Conservation (phyloP, 257 asterid genomes). For the Solanum microdontum region DNA sequence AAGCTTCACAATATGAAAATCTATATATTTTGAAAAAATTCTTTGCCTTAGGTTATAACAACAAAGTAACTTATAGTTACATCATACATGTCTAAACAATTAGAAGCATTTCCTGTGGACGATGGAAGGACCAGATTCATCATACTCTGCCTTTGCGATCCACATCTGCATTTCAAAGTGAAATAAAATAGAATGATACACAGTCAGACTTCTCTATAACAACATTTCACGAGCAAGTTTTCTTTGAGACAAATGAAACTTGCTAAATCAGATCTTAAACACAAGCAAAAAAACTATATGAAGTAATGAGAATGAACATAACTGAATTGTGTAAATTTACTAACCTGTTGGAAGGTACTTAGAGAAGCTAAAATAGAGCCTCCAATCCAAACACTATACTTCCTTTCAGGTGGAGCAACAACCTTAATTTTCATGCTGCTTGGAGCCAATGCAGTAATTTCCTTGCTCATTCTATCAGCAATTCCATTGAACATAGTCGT, state of each 20-base stretch:
- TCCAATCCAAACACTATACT: slow-evolving; percentile 39
- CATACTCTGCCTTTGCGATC: slow-evolving; percentile 3
- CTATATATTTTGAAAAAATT: neutral
- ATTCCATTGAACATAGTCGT: slow-evolving; percentile 27
- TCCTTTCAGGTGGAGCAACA: slow-evolving; percentile 39
- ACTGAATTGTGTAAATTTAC: neutral
- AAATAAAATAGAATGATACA: too few relatives aligned
- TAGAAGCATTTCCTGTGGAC: slow-evolving; percentile 7
- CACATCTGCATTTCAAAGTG: slow-evolving; percentile 1
- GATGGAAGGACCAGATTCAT: slow-evolving; percentile 3
- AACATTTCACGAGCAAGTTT: too few relatives aligned
- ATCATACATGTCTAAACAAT: neutral
- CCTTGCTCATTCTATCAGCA: slow-evolving; percentile 36
- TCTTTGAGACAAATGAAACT: too few relatives aligned
- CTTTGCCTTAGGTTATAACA: neutral
- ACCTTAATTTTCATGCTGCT: slow-evolving; percentile 39
- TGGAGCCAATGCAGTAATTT: slow-evolving; percentile 31
- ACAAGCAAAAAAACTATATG: neutral
- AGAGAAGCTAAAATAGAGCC: slow-evolving; percentile 36
- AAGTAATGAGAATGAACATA: neutral
- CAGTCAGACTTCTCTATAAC: too few relatives aligned
- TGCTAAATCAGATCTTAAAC: too few relatives aligned
- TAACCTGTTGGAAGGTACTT: slow-evolving; percentile 35
- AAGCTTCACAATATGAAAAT: neutral
- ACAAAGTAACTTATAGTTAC: neutral